Conservation (phyloP, 495 filamentous ascomycete species). For the Hypoxylon lienhwacheense region DNA sequence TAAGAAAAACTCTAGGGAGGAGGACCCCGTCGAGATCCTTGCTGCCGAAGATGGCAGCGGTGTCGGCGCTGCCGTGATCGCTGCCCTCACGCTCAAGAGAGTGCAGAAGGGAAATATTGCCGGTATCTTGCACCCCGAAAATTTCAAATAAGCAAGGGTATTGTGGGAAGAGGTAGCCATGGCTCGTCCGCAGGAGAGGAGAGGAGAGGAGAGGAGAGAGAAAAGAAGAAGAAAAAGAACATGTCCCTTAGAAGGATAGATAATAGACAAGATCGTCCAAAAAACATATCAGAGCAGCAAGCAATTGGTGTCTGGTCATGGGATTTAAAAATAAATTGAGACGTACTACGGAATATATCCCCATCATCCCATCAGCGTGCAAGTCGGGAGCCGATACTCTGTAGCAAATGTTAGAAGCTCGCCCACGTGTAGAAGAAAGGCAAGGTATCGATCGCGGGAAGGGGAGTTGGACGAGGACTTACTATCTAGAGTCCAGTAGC, state of each 20-base stretch:
- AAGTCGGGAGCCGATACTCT: constrained; percentile 56
- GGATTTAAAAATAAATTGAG: constrained; percentile 27
- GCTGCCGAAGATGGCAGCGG: constrained; percentile 92
- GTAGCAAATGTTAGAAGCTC: constrained; percentile 24
- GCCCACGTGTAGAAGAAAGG: constrained; percentile 5
- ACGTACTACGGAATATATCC: constrained; percentile 46
- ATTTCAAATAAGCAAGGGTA: constrained; percentile 44
- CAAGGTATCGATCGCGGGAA: not conserved
- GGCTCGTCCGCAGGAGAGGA: constrained; percentile 6
- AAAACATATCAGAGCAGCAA: constrained; percentile 14
- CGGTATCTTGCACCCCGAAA: constrained; percentile 75
- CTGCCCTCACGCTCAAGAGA: constrained; percentile 86
- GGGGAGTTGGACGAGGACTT: constrained; percentile 31
- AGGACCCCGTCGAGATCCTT: constrained; percentile 82
- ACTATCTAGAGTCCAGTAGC: constrained; percentile 84
- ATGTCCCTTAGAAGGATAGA: constrained; percentile 35
- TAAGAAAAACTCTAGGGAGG: constrained; percentile 59
- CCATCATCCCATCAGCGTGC: constrained; percentile 64
- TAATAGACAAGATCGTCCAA: constrained; percentile 25
- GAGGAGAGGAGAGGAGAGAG: constrained; percentile 5
- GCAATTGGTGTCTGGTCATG: constrained; percentile 25
- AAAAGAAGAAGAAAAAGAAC: constrained; percentile 1
- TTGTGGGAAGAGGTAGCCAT: not conserved
- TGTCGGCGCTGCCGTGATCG: constrained; percentile 95
- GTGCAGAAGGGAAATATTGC: constrained; percentile 75